A percentile compares a stretch with the other conserved stretches of the same genome.
These are phyloP conservation scores for Nakataea oryzae DNA, from an alignment of 2,329 filamentous ascomycete genomes.

Conservation along the genomic window DNA sequence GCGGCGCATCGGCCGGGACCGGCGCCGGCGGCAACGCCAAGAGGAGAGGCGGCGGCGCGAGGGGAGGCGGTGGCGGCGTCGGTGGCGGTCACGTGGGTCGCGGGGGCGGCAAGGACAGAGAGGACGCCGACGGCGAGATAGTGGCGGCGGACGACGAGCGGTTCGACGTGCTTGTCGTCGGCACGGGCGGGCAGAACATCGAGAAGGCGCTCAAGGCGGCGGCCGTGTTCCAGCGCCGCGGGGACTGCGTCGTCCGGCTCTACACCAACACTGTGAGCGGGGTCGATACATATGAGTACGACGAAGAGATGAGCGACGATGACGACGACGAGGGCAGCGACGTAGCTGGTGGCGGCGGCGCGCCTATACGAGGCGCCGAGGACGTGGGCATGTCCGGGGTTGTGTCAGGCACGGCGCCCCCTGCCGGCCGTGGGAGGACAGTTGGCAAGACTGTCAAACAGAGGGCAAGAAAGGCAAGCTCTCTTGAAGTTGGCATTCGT, in stretches of 20 bases:
- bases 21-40: constrained; percentile 18
- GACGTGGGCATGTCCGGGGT: neutral
- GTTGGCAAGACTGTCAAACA: constrained; percentile 10
- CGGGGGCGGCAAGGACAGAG: constrained; percentile 6
- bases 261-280: constrained; percentile 3
- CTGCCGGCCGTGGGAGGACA: neutral
- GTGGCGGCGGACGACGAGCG: constrained; percentile 5
- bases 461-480: constrained; percentile 38
- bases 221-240: constrained; percentile 2
- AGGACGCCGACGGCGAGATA: constrained; percentile 16
- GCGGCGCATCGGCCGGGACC: constrained; percentile 33
- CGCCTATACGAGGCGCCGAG: too few species aligned
- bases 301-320: constrained; percentile 14
- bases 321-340: constrained; percentile 13
- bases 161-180: constrained; percentile 2
- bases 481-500: constrained; percentile 36
- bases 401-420: neutral
- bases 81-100: constrained; percentile 43
- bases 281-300: constrained; percentile 5
- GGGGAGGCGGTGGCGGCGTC: constrained; percentile 16
- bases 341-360: constrained; percentile 2
- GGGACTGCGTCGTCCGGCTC: constrained; percentile 2
- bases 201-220: constrained; percentile 3
- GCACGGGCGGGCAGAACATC: constrained; percentile 3
- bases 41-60: constrained; percentile 19